phyloP scores from a whole-genome alignment of 257 asterid genomes.

The Coffea canephora region DNA sequence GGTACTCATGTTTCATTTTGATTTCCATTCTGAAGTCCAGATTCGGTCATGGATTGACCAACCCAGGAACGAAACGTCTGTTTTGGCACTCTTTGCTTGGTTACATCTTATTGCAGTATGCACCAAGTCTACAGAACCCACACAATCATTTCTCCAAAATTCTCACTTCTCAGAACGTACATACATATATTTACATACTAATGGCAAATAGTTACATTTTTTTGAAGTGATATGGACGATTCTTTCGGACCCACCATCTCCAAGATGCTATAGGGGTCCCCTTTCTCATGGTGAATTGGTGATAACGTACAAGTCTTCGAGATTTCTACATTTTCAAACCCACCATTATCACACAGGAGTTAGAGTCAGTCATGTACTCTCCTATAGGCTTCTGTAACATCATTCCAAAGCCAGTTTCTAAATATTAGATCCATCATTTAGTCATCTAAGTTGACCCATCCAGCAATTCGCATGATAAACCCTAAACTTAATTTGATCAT shows the following conservation, averaged over 20 bases:
- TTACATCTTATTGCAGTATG: slow-evolving; percentile 12
- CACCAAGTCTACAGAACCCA: slow-evolving; percentile 15
- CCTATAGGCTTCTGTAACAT: background rate
- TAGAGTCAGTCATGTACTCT: slow-evolving; percentile 1
- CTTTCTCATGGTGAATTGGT: slow-evolving; percentile 2
- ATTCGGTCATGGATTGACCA: slow-evolving; percentile 16
- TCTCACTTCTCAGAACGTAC: background rate
- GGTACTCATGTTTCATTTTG: slow-evolving; percentile 6
- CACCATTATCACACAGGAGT: slow-evolving; percentile 3
- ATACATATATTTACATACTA: background rate
- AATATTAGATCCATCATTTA: no score
- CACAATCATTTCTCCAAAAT: background rate
- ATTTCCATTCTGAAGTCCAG: background rate
- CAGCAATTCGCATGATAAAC: background rate
- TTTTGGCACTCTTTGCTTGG: background rate
- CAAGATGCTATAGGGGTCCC: slow-evolving; percentile 26
- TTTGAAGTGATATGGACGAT: slow-evolving; percentile 27
- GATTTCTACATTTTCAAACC: background rate
- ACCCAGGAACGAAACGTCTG: slow-evolving; percentile 24
- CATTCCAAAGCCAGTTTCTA: background rate
- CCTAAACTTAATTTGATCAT: background rate
- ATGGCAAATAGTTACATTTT: background rate
- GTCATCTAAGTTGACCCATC: background rate
- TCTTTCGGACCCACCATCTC: slow-evolving; percentile 27
- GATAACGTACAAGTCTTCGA: slow-evolving; percentile 11